A percentile compares a stretch with the other conserved stretches of the same genome.
These are phyloP conservation scores for Aspergillus homomorphus DNA, from an alignment of 495 filamentous ascomycete species.

Conservation along the genomic window DNA sequence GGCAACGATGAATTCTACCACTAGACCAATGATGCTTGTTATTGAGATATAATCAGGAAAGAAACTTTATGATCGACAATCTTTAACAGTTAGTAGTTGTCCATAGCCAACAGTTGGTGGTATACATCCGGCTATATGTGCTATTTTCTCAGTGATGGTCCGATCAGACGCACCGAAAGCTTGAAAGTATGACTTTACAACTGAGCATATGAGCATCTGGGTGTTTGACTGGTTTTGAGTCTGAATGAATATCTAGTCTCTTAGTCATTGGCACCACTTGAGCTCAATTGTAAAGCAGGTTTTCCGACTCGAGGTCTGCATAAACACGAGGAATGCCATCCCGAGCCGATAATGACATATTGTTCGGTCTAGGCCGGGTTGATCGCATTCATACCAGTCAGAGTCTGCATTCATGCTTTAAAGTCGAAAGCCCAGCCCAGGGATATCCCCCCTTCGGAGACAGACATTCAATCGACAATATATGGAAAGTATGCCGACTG, in stretches of 20 bases:
- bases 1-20: slow-evolving; percentile 60
- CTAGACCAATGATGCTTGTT: slow-evolving; percentile 54
- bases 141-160: too few relatives aligned
- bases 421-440: neutral
- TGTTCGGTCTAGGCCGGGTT: neutral
- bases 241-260: neutral
- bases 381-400: neutral
- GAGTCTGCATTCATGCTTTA: neutral
- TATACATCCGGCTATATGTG: too few relatives aligned
- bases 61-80: too few relatives aligned
- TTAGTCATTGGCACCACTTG: neutral
- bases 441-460: neutral
- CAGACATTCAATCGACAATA: neutral
- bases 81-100: too few relatives aligned
- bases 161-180: too few relatives aligned
- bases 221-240: too few relatives aligned
- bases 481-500: neutral
- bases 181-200: too few relatives aligned
- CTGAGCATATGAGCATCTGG: too few relatives aligned
- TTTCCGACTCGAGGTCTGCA: neutral
- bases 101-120: too few relatives aligned
- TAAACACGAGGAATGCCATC: neutral
- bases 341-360: neutral
- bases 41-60: neutral
- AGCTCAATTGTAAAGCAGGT: neutral